Conservation (phyloP, 371 early-diverging fungal genomes). For the Neoconidiobolus thromboides region DNA sequence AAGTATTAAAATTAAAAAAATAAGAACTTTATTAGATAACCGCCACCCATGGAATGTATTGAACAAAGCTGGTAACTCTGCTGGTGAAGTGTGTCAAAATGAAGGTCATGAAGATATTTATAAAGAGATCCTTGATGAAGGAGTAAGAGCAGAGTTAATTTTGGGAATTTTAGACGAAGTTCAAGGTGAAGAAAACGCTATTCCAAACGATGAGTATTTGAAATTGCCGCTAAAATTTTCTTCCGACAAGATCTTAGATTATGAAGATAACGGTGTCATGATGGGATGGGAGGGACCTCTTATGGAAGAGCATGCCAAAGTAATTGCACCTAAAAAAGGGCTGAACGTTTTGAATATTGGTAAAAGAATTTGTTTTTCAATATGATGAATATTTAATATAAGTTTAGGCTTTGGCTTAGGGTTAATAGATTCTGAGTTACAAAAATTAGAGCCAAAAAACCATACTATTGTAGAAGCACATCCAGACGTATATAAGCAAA, state of each 20-base stretch:
- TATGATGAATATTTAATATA: slow-evolving; percentile 37
- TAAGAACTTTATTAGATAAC: slow-evolving; percentile 29
- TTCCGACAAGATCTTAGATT: slow-evolving; percentile 58
- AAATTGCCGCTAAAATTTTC: slow-evolving; percentile 46
- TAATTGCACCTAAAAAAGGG: slow-evolving; percentile 46
- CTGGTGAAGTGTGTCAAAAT: slow-evolving; percentile 45
- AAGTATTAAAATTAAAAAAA: slow-evolving; percentile 10
- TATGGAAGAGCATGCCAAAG: slow-evolving; percentile 74
- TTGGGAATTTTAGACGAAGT: slow-evolving; percentile 20
- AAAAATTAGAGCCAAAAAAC: slow-evolving; percentile 37
- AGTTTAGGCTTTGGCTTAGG: slow-evolving; percentile 89
- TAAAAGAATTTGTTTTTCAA: slow-evolving; percentile 36
- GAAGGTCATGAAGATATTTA: slow-evolving; percentile 34
- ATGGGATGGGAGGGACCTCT: slow-evolving; percentile 95
- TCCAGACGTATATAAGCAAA: slow-evolving; percentile 81
- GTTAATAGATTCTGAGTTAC: slow-evolving; percentile 65
- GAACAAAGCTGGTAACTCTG: slow-evolving; percentile 35
- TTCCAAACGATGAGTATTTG: slow-evolving; percentile 61
- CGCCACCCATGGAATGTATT: slow-evolving; percentile 54
- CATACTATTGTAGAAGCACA: slow-evolving; percentile 95
- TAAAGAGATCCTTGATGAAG: slow-evolving; percentile 57
- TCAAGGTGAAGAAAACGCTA: slow-evolving; percentile 12
- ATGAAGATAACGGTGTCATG: slow-evolving; percentile 84
- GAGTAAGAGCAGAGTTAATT: slow-evolving; percentile 65
- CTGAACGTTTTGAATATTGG: slow-evolving; percentile 36